Percentiles rank a stretch among this genome's conserved stretches.
Conservation (phyloP, 148 eudicot species). For the Silene latifolia region DNA sequence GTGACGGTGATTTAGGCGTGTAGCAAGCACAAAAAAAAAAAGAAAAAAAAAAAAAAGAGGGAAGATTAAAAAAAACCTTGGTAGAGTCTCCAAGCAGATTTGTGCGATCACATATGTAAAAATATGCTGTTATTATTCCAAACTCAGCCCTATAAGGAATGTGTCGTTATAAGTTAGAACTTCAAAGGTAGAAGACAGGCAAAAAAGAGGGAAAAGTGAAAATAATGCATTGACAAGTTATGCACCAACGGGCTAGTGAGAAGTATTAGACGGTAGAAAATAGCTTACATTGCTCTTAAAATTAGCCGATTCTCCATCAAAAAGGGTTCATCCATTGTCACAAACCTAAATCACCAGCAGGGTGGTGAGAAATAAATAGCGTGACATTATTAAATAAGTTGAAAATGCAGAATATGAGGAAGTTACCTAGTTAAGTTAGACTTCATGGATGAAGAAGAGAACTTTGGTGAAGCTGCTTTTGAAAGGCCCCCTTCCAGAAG, state of each 20-base stretch:
- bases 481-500: slow-evolving; percentile 92
- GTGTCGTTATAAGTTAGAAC: slow-evolving; percentile 8
- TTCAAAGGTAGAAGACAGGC: neutral
- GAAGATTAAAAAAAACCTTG: slow-evolving; percentile 46
- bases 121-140: slow-evolving; percentile 67
- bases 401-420: slow-evolving; percentile 16
- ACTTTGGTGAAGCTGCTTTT: slow-evolving; percentile 65
- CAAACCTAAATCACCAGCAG: slow-evolving; percentile 51
- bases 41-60: neutral
- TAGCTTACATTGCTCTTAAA: slow-evolving; percentile 85
- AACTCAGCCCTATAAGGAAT: slow-evolving; percentile 62
- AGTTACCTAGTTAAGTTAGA: slow-evolving; percentile 70
- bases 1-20: neutral
- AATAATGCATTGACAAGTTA: neutral
- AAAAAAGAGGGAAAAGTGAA: neutral
- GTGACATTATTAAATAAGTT: neutral
- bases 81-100: slow-evolving; percentile 61
- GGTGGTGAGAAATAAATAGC: slow-evolving; percentile 12
- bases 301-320: slow-evolving; percentile 73
- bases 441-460: slow-evolving; percentile 50
- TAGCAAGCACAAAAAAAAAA: no score
- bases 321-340: slow-evolving; percentile 86
- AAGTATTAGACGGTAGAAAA: neutral
- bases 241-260: neutral
- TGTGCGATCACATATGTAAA: slow-evolving; percentile 89